Base-by-base conservation (phyloP, 495 filamentous ascomycete species). In the Podospora pseudocomata region DNA sequence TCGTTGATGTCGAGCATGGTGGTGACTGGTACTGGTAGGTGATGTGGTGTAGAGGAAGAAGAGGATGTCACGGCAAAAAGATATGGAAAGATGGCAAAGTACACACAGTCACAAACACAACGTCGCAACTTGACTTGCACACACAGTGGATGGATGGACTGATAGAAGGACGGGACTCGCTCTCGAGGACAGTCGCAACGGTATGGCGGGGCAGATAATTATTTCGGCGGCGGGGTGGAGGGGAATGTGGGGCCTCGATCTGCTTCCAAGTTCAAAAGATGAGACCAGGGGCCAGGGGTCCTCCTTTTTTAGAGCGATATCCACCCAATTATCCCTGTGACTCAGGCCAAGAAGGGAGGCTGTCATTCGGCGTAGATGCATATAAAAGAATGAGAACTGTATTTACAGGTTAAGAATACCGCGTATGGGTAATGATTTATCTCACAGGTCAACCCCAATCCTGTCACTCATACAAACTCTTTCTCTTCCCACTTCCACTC, bases 1-100 rank as follows among this genome's bases (percentile, higher is more conserved):
- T 80, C 78, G 74, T 75, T 80, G 26, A 80, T 72, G 73, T 80
- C 78, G 28, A 80, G 74, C 78, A 80, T 80, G 27, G 49, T 72
- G 68, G 32, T 53, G 13, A 49, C 27, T 68, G 59, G 15, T 26
- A 57, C 4, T 9, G 59, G 44, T 20, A 18, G 23, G 54, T 59
- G 55, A 49, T 23, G 53, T 66, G n/a, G 60, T 55, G 39, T 26
- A 13, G 27, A 27, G 26, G 20, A 26, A 19, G 30, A 20, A 0
- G 2, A 60, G 15, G 18, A 18, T 60, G 54, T 11, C 53, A 44
- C 23, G 32, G 30, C 54, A 62, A n/a, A 59, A 58, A 13, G n/a
- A 49, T 20, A 26, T 11, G 49, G 39, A 6, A 20, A 18, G 19
- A 54, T 11, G 49, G 39, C 2, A 20, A 18, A 11, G 28, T 9